Conservation (phyloP, 306 rosid species). For the Pachyrhizus erosus region DNA sequence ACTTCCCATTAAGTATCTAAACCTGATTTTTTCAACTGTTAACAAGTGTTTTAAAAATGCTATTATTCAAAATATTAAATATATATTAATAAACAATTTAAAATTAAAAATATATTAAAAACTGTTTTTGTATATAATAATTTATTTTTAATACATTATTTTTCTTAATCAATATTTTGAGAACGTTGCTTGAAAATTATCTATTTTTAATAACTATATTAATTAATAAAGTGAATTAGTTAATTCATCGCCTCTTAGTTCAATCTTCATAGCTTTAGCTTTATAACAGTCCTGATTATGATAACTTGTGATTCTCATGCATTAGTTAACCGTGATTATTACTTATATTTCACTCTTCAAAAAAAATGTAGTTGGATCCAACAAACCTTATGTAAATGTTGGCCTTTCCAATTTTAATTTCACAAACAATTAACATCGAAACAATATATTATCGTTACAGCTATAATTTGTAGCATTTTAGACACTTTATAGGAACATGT, state of each 20-base stretch:
- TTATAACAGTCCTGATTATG: not conserved
- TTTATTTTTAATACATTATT: not conserved
- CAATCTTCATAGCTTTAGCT: not conserved
- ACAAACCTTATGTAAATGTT: not conserved
- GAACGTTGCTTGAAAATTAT: not conserved
- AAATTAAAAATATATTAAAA: no score
- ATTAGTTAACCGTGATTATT: not conserved
- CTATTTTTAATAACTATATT: not conserved
- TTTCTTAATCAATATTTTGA: not conserved
- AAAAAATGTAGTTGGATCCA: not conserved
- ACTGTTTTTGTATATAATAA: no score
- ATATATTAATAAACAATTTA: no score
- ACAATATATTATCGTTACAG: not conserved
- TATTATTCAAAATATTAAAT: no score
- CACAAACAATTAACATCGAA: not conserved
- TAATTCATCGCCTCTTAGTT: not conserved
- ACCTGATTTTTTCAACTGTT: no score
- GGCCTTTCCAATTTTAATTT: not conserved
- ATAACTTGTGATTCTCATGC: not conserved
- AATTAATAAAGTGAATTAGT: not conserved
- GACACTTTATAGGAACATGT: not conserved
- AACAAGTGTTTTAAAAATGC: no score
- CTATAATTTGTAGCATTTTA: not conserved
- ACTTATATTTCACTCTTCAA: slow-evolving; percentile 4
- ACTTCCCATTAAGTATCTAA: no score